These are phyloP conservation scores for Pseudogymnoascus verrucosus DNA, from an alignment of 2,329 filamentous ascomycete genomes.

Conservation along the genomic window DNA sequence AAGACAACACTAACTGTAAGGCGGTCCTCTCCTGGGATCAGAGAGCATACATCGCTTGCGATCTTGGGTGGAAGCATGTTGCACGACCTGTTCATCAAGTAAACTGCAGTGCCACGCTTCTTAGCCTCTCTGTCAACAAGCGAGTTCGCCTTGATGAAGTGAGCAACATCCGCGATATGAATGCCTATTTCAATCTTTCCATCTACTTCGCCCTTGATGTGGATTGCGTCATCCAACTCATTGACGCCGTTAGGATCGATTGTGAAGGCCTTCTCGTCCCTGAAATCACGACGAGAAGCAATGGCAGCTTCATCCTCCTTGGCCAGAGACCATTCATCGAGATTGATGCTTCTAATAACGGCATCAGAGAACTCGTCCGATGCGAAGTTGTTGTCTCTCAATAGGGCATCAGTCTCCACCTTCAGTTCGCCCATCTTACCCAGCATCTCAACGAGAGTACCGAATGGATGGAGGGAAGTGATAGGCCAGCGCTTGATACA, in stretches of 20 bases:
- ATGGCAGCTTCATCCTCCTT: constrained; percentile 73
- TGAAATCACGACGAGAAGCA: constrained; percentile 77
- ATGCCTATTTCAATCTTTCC: constrained; percentile 90
- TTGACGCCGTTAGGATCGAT: constrained; percentile 83
- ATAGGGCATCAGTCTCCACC: constrained; percentile 92
- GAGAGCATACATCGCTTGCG: constrained; percentile 77
- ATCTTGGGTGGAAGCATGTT: constrained; percentile 83
- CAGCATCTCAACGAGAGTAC: constrained; percentile 92
- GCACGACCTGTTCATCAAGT: constrained; percentile 79
- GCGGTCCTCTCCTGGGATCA: constrained; percentile 79
- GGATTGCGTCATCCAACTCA: constrained; percentile 86
- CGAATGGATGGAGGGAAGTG: constrained; percentile 97
- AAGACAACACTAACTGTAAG: constrained; percentile 91
- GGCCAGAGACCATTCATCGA: constrained; percentile 82
- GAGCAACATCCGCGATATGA: constrained; percentile 88
- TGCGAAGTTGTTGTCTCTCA: constrained; percentile 97
- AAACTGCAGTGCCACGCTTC: constrained; percentile 94
- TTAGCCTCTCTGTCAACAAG: constrained; percentile 94
- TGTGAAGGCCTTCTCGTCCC: constrained; percentile 80
- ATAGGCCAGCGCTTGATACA: constrained; percentile 99
- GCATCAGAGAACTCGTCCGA: constrained; percentile 97
- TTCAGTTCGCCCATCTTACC: constrained; percentile 96
- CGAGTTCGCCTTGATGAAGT: constrained; percentile 95
- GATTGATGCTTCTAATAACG: constrained; percentile 83
- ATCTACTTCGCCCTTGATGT: constrained; percentile 76